Base-by-base conservation (phyloP, 148 eudicot genomes). In the Bassia scoparia region DNA sequence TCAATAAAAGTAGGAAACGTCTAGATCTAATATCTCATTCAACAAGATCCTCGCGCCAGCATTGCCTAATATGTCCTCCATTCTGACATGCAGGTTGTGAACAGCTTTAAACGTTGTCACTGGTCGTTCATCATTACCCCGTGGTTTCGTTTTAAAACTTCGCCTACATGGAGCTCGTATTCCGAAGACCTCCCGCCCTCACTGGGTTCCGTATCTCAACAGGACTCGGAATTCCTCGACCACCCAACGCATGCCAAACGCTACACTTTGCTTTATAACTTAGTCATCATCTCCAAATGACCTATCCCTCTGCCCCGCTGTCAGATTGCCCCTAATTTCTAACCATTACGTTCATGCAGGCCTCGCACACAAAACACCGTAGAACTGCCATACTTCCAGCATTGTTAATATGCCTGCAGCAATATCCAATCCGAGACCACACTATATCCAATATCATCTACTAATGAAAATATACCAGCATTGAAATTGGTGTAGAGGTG, bases 1-100 rank as follows among this genome's bases (percentile, higher is more conserved):
- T 89, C 91, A 91, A 87, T 79, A 95, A 95, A 7, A 97, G 98
- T 26, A 97, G 98, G 77, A 94, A n/a, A n/a, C n/a, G n/a, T n/a
- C 83, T 82, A 97, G 82, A 75, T 90, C 96, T 70, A 95, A 86
- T 44, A 95, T 95, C 83, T 95, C 97, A 73, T 91, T 95, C 76
- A 95, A 50, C 65, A 95, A 73, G n/a, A 83, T 91, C 98, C 81
- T 91, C 98, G n/a, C 0, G 98, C 97, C 76, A 95, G 80, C 97
- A 89, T 89, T 69, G 97, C 91, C 98, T 71, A 91, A 88, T 72
- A 87, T 86, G 83, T 95, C 96, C 81, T 95, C 98, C 98, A 95
- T 95, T 64, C 86, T 93, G 68, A 91, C 85, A 86, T 89, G 96
- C 9, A 84, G 90, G 21, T 82, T n/a, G n/a, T n/a, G 88, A 61